Evolutionary conservation across 2,329 filamentous ascomycete species (phyloP).

Genomic region (Pseudogymnoascus sp.): DNA sequence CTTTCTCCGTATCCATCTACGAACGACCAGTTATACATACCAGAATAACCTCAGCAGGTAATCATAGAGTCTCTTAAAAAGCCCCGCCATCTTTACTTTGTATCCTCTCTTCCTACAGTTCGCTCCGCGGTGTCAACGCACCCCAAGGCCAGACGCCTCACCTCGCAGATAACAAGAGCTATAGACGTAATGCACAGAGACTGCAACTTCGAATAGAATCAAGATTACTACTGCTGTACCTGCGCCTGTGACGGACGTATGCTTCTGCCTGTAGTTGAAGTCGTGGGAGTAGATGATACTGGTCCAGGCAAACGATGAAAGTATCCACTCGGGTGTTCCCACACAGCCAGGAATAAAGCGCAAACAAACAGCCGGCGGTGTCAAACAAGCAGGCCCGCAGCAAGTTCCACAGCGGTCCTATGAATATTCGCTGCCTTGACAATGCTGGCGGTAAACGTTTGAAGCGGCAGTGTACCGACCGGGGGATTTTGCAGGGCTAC

Average conservation of each 20-base stretch:
- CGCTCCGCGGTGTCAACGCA: background rate
- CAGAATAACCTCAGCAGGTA: slow-evolving; percentile 97
- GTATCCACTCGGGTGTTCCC: slow-evolving; percentile 7
- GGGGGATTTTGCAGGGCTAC: background rate
- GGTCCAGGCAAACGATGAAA: slow-evolving; percentile 1
- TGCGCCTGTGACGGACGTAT: background rate
- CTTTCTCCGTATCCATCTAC: background rate
- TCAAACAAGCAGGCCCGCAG: slow-evolving; percentile 3
- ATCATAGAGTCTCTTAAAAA: slow-evolving; percentile 95
- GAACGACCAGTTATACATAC: slow-evolving; percentile 45
- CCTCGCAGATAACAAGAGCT: background rate
- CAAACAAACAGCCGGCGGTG: background rate
- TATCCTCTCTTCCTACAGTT: slow-evolving; percentile 12
- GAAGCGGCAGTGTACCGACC: background rate
- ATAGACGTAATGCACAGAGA: background rate
- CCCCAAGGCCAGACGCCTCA: background rate
- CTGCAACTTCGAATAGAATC: background rate
- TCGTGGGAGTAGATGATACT: background rate
- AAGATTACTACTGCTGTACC: background rate
- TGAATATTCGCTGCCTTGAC: background rate
- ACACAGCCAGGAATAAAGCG: background rate
- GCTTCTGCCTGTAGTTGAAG: background rate
- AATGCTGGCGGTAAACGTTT: slow-evolving; percentile 4
- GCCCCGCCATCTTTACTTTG: slow-evolving; percentile 64
- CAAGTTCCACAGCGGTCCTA: background rate